Evolutionary conservation across 1,139 yeast genomes (phyloP).

Genomic region (Pichia sp.): DNA sequence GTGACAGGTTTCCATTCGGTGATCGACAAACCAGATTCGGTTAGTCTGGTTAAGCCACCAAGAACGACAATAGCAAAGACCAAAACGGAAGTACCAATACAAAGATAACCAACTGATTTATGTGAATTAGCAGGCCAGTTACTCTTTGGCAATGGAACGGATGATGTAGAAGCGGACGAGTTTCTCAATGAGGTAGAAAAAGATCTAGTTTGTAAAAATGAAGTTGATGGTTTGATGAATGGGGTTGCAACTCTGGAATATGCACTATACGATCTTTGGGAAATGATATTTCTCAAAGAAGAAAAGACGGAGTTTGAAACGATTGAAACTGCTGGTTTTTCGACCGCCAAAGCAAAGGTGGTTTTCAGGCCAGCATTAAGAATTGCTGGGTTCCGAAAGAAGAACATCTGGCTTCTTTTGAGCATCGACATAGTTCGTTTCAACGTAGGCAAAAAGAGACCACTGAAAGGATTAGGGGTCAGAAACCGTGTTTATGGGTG

Average conservation of each 20-base stretch:
- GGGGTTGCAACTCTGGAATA: not conserved
- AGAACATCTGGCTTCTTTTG: conserved; percentile 39
- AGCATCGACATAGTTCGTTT: conserved; percentile 12
- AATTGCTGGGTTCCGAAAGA: conserved; percentile 38
- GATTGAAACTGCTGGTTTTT: not conserved
- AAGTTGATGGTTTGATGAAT: not conserved
- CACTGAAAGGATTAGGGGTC: too few species aligned
- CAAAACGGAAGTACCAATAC: conserved; percentile 80
- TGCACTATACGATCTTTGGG: conserved; percentile 9
- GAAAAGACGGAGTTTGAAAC: not conserved
- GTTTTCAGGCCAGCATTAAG: conserved; percentile 29
- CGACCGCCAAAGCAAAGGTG: conserved; percentile 10
- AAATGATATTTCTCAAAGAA: not conserved
- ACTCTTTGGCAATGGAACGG: conserved; percentile 2
- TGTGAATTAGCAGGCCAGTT: conserved; percentile 34
- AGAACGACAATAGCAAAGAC: conserved; percentile 95
- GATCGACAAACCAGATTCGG: conserved; percentile 92
- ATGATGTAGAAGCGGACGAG: conserved; percentile 1
- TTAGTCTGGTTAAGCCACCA: conserved; percentile 91
- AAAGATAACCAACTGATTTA: conserved; percentile 75
- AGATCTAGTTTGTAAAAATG: conserved; percentile 1
- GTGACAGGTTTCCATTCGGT: conserved; percentile 99
- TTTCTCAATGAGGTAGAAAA: conserved; percentile 7
- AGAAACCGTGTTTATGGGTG: not conserved
- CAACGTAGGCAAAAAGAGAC: not conserved